Base-by-base conservation (phyloP, 73 alveolate species). In the Durusdinium trenchii region DNA sequence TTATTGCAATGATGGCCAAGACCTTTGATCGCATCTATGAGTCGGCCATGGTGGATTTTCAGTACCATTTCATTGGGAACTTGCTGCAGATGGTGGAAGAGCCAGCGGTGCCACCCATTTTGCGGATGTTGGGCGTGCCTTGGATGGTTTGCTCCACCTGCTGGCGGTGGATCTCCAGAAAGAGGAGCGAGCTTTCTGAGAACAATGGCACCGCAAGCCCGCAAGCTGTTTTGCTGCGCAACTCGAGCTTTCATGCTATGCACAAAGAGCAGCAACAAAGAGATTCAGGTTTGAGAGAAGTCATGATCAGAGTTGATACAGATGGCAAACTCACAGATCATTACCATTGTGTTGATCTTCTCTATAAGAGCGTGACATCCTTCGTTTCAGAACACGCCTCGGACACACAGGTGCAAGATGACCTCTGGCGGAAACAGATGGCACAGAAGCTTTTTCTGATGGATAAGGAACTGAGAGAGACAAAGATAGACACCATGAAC, bases 361-460 rank as follows among this genome's bases (percentile, higher is more conserved):
- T 76, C 38, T 76, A 52, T 3, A 60, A 42, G 16, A 38, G 60
- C 6, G 86, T 76, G 86, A 60, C 40, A 2, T 38, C 40, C 23
- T 76, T 76, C 14, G 61, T 76, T 3, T 36, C 38, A 36, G 86
- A 76, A 18, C 57, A 76, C 38, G 86, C 86, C 26, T 0, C 86
- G n/a, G 86, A 76, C 28, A 76, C 86, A 40, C 86, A 76, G 54
- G 86, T 76, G 86, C 86, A 76, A 26, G 86, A 76, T 45, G 86
- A n/a, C 4, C 38, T 76, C 38, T 76, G 86, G 86, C 57, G 86
- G 3, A 76, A 76, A 40, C 86, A 76, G 60, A 43, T 76, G 40
- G 86, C 86, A 43, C 10, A 60, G 61, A 52, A 76, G 38, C 86
- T 76, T 40, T 76, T 76, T 26, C 30, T 76, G 60, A 42, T 76